phyloP scores from a whole-genome alignment of 2,329 filamentous ascomycete species.

The Fusarium humuli region DNA sequence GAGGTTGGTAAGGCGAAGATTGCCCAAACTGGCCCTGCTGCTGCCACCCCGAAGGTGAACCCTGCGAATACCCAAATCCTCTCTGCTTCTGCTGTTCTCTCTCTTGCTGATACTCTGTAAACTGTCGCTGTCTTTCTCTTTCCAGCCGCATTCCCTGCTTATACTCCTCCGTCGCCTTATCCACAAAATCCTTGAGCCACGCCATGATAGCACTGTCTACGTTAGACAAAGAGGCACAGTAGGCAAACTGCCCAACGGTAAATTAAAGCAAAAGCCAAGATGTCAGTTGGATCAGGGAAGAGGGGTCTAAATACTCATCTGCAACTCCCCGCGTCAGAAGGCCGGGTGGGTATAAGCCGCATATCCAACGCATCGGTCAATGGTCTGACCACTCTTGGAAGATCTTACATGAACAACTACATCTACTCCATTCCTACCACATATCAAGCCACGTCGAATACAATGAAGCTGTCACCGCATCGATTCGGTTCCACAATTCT shows the following conservation, averaged over 20 bases:
- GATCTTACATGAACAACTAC: neutral
- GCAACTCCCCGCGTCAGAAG: neutral
- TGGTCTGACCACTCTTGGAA: neutral
- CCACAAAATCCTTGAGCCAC: slow-evolving; percentile 39
- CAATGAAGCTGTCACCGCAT: no score
- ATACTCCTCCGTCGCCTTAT: slow-evolving; percentile 43
- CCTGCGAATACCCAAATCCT: neutral
- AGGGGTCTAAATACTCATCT: neutral
- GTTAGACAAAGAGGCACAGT: neutral
- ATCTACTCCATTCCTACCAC: no score
- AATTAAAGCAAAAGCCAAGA: no score
- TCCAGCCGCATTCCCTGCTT: slow-evolving; percentile 28
- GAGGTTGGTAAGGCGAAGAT: neutral
- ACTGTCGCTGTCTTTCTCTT: slow-evolving; percentile 33
- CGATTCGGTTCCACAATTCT: no score
- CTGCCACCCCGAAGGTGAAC: slow-evolving; percentile 10
- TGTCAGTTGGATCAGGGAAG: no score
- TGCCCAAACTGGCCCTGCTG: slow-evolving; percentile 14
- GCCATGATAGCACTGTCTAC: slow-evolving; percentile 26
- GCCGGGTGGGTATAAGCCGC: slow-evolving; percentile 2
- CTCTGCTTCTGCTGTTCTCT: slow-evolving; percentile 9
- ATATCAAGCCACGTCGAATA: no score
- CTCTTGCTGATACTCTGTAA: slow-evolving; percentile 30
- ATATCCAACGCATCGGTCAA: neutral
- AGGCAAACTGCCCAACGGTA: neutral